Evolutionary conservation across 2,329 filamentous ascomycete species (phyloP), one percentile per base, ranked within the genome.

Genomic region (Beauveria bassiana): DNA sequence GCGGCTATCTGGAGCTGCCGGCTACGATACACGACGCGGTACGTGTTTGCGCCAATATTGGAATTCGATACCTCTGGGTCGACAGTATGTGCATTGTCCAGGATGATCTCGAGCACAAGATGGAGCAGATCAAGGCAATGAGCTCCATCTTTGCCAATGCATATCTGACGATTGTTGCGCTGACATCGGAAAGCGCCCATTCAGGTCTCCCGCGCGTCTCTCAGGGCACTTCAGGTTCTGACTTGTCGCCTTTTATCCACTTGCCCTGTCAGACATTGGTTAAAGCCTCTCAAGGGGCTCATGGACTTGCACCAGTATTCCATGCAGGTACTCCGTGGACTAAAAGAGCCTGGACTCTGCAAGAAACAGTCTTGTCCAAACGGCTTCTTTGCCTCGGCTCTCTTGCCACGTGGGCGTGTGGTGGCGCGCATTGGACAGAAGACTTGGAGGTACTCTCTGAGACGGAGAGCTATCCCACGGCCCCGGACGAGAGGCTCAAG

Each of bases 31-130:
- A 62, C 28, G 61, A 62, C 40, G 50, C 56, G n/a, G 26, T 62
- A 5, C 55, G 55, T 24, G 26, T 62, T 16, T 62, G 61, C 24
- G 51, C 61, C 38, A 43, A n/a, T 2, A 53, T 62, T n/a, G 61
- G 55, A 2, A 60, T 62, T 10, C 55, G 61, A 31, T 61, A 64
- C 43, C 62, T 64, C 20, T 64, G 62, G 59, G 62, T 64, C n/a
- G 62, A 64, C 45, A 61, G 59, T 16, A n/a, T 64, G 55, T 64
- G 59, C 51, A 60, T 62, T 20, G 43, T 62, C 14, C 59, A 60
- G 52, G 55, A 62, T 38, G 62, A 62, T 28, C 7, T 40, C 5
- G 59, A 53, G 34, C 49, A 43, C 12, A 61, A 64, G 16, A 46
- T 54, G 53, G 43, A 59, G 47, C 53, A 64, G 40, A 61, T 64